A percentile compares a stretch with the other conserved stretches of the same genome.
phyloP scores from a whole-genome alignment of 1,139 yeast species.

The Pichia sp. region DNA sequence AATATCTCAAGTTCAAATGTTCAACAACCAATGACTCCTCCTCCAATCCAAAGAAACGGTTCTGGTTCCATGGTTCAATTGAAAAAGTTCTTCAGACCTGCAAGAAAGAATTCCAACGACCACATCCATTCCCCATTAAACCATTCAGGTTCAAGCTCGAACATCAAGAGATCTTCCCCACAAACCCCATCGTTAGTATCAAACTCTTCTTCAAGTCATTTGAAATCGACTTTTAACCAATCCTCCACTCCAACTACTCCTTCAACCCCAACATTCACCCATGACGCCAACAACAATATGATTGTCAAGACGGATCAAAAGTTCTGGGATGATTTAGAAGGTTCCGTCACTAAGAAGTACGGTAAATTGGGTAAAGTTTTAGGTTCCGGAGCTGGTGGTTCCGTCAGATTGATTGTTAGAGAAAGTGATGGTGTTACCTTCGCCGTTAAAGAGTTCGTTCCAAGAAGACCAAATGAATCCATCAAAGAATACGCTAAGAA shows the following conservation, averaged over 20 bases:
- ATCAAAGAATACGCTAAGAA: constrained; percentile 89
- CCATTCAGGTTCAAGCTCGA: constrained; percentile 8
- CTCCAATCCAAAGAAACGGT: constrained; percentile 33
- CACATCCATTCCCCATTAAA: constrained; percentile 10
- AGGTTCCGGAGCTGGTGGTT: constrained; percentile 98
- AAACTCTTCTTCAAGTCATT: too few relatives aligned
- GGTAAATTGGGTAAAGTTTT: constrained; percentile 81
- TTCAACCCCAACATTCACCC: constrained; percentile 35
- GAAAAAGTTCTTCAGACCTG: constrained; percentile 36
- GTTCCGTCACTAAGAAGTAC: constrained; percentile 72
- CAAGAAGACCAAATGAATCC: constrained; percentile 71
- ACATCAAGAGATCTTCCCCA: background rate
- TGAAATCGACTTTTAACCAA: background rate
- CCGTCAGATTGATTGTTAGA: constrained; percentile 75
- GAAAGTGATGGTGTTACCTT: constrained; percentile 67
- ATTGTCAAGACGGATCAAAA: constrained; percentile 35
- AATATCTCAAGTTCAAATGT: constrained; percentile 6
- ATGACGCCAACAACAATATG: constrained; percentile 37
- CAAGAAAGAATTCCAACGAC: constrained; percentile 27
- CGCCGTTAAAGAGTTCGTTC: constrained; percentile 92
- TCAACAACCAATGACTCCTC: constrained; percentile 7
- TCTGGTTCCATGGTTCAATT: constrained; percentile 40
- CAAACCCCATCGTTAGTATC: background rate
- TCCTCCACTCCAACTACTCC: constrained; percentile 8
- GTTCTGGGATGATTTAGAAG: constrained; percentile 37